These are phyloP conservation scores for Colletotrichum aenigma DNA, from an alignment of 2,329 filamentous ascomycete genomes.

Conservation along the genomic window DNA sequence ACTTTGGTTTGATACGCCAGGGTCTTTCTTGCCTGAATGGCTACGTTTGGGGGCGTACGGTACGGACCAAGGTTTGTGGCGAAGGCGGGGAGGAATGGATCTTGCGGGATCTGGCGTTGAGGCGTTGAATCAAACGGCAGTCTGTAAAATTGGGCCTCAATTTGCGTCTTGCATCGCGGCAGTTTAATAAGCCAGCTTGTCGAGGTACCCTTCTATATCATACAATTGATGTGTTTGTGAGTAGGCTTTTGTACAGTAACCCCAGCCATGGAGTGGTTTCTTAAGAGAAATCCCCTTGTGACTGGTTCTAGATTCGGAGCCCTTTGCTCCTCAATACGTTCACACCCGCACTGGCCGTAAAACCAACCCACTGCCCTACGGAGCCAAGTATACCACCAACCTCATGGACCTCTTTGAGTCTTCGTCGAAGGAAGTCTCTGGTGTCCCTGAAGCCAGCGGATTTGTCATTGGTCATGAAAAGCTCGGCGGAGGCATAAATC, in stretches of 20 bases:
- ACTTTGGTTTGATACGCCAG: slow-evolving; percentile 36
- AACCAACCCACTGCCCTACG: slow-evolving; percentile 79
- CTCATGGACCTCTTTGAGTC: slow-evolving; percentile 71
- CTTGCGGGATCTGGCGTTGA: neutral
- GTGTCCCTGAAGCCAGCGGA: slow-evolving; percentile 78
- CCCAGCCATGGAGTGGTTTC: neutral
- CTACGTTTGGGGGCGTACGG: neutral
- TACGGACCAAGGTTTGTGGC: neutral
- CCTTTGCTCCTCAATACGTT: slow-evolving; percentile 91
- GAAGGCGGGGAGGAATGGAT: neutral
- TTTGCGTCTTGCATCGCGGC: neutral
- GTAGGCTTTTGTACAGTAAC: neutral
- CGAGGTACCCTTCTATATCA: neutral
- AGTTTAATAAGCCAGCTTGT: neutral
- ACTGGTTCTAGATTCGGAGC: slow-evolving; percentile 66
- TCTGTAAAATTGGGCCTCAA: neutral
- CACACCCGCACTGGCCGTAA: slow-evolving; percentile 76
- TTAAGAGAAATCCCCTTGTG: neutral
- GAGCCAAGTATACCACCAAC: slow-evolving; percentile 67
- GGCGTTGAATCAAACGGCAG: neutral
- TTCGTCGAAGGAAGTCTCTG: slow-evolving; percentile 76
- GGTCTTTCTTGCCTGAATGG: neutral
- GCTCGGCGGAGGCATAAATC: slow-evolving; percentile 75
- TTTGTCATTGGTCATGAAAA: slow-evolving; percentile 92
- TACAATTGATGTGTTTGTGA: neutral